A percentile compares a stretch with the other conserved stretches of the same genome.
These are phyloP conservation scores for Agaricus blazei DNA, from an alignment of 768 basidiomycete genomes.

Conservation along the genomic window DNA sequence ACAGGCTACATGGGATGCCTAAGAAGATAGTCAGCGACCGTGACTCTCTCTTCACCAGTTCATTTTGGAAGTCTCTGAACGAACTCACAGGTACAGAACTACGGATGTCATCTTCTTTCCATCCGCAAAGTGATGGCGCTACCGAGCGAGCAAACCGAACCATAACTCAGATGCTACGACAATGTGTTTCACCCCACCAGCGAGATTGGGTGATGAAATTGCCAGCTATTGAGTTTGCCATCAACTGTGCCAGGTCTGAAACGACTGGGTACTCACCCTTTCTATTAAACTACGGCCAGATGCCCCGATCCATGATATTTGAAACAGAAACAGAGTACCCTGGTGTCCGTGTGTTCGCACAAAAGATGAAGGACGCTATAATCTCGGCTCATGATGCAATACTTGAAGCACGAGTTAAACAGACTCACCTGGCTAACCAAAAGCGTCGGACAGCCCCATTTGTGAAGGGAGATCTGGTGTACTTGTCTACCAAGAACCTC, in stretches of 20 bases:
- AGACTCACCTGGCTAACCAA: slow-evolving; percentile 23
- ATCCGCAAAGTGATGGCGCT: slow-evolving; percentile 12
- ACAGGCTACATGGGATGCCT: slow-evolving; percentile 12
- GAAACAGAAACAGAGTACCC: slow-evolving; percentile 13
- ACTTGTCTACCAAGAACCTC: slow-evolving; percentile 4
- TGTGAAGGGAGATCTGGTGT: slow-evolving; percentile 13
- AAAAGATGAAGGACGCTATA: slow-evolving; percentile 18
- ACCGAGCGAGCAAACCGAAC: slow-evolving; percentile 16
- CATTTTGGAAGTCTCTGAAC: slow-evolving; percentile 11
- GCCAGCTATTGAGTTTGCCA: slow-evolving; percentile 20
- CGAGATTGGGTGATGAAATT: slow-evolving; percentile 25
- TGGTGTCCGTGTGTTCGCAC: slow-evolving; percentile 16
- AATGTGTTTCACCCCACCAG: slow-evolving; percentile 22
- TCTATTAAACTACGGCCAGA: slow-evolving; percentile 18
- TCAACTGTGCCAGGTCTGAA: slow-evolving; percentile 17
- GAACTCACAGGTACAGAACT: slow-evolving; percentile 8
- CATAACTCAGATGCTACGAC: slow-evolving; percentile 16
- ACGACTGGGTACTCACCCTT: slow-evolving; percentile 20
- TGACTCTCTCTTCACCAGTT: slow-evolving; percentile 11
- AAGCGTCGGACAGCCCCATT: slow-evolving; percentile 15
- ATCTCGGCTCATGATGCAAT: slow-evolving; percentile 29
- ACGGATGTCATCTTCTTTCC: slow-evolving; percentile 11
- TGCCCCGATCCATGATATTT: slow-evolving; percentile 20
- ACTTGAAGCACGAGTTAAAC: slow-evolving; percentile 22
- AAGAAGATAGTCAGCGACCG: slow-evolving; percentile 7